Evolutionary conservation across 164 flowering plant genomes (phyloP).

Genomic region (Tetrastigma voinierianum): DNA sequence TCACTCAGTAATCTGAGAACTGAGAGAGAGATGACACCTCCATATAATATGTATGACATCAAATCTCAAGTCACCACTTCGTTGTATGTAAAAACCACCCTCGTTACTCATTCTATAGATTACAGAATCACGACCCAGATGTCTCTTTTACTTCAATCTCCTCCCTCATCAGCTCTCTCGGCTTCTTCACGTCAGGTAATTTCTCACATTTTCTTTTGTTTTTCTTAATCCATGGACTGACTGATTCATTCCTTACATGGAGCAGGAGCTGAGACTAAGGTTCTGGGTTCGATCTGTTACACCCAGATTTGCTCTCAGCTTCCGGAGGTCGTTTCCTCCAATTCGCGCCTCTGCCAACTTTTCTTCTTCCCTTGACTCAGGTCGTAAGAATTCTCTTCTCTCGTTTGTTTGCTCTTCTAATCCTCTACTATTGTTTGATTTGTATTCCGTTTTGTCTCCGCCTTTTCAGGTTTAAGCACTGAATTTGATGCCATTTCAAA

Average conservation of each 20-base stretch:
- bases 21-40: no score
- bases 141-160: slow-evolving; percentile 53
- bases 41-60: no score
- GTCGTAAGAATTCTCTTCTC: slow-evolving; percentile 21
- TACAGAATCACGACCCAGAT: slow-evolving; percentile 19
- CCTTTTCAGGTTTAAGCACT: slow-evolving; percentile 45
- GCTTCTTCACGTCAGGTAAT: slow-evolving; percentile 34
- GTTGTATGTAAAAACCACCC: no score
- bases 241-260: not conserved
- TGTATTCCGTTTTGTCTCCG: not conserved
- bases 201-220: slow-evolving; percentile 1
- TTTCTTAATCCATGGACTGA: not conserved
- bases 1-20: no score
- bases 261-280: slow-evolving; percentile 30
- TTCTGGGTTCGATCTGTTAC: slow-evolving; percentile 27
- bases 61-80: no score
- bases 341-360: slow-evolving; percentile 53
- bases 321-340: slow-evolving; percentile 32
- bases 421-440: not conserved
- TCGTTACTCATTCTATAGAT: slow-evolving; percentile 5
- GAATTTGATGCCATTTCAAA: slow-evolving; percentile 81
- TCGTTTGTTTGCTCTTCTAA: slow-evolving; percentile 5
- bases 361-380: slow-evolving; percentile 63
- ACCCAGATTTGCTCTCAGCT: slow-evolving; percentile 28
- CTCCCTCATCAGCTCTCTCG: slow-evolving; percentile 48